Percentiles rank a stretch among this genome's conserved stretches.
These are phyloP conservation scores for Paraphaeosphaeria minitans DNA, from an alignment of 2,329 filamentous ascomycete genomes.

Conservation along the genomic window DNA sequence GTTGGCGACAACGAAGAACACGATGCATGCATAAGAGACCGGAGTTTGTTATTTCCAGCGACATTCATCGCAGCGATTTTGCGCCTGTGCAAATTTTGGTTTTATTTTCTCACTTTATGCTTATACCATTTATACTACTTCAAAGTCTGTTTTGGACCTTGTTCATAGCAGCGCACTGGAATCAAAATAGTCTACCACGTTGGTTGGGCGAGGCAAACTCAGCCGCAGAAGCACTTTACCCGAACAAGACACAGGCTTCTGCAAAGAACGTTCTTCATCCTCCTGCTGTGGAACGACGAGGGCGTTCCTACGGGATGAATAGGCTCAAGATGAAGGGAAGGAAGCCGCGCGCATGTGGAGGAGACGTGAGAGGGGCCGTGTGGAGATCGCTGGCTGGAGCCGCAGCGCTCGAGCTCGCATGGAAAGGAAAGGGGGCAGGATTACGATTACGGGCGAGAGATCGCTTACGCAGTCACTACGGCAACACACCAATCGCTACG, in stretches of 20 bases:
- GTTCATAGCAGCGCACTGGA: slow-evolving; percentile 2
- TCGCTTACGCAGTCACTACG: neutral
- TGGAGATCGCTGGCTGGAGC: neutral
- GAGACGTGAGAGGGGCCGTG: neutral
- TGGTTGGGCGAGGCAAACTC: slow-evolving; percentile 16
- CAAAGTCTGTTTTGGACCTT: neutral
- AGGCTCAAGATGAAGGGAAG: neutral
- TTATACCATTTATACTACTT: neutral
- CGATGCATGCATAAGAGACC: slow-evolving; percentile 12
- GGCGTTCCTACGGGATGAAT: neutral
- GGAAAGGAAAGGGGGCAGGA: neutral
- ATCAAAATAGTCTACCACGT: slow-evolving; percentile 1
- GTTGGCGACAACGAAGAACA: slow-evolving; percentile 3
- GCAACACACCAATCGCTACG: neutral
- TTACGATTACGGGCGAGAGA: slow-evolving; percentile 8
- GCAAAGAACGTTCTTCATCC: slow-evolving; percentile 2
- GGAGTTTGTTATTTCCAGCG: slow-evolving; percentile 19
- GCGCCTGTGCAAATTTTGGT: slow-evolving; percentile 10
- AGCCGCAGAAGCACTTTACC: slow-evolving; percentile 20
- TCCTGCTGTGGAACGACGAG: neutral
- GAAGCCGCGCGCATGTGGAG: neutral
- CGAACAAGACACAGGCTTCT: neutral
- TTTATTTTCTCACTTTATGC: slow-evolving; percentile 4
- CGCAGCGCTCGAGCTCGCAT: neutral
- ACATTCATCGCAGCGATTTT: slow-evolving; percentile 4